phyloP scores from a whole-genome alignment of 495 filamentous ascomycete species.

The Aspergillus sclerotiicarbonarius region DNA sequence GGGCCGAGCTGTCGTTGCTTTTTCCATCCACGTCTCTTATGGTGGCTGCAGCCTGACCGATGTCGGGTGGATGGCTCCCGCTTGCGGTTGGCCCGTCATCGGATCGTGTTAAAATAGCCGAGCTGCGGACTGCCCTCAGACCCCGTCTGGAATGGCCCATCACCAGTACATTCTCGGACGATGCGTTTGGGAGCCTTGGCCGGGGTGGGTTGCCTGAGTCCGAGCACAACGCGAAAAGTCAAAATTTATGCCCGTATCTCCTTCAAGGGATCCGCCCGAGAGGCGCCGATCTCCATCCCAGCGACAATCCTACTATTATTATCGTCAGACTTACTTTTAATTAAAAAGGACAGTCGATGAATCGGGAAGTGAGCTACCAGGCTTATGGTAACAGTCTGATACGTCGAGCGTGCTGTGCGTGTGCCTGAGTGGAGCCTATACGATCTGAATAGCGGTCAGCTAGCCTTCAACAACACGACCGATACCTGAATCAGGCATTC shows the following conservation, averaged over 20 bases:
- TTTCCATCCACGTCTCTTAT: neutral
- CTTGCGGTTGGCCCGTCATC: neutral
- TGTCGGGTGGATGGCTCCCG: neutral
- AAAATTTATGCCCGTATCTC: neutral
- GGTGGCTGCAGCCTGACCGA: neutral
- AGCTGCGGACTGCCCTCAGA: neutral
- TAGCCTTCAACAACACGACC: neutral
- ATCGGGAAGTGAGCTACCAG: neutral
- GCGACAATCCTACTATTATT: neutral
- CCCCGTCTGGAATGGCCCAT: neutral
- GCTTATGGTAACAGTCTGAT: neutral
- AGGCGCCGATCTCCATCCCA: too few species aligned
- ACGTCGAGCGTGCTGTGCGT: neutral
- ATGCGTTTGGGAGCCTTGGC: neutral
- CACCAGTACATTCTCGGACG: neutral
- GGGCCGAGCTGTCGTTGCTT: neutral
- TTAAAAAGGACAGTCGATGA: neutral
- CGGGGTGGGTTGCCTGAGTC: neutral
- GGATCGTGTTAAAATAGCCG: neutral
- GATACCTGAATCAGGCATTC: constrained; percentile 1
- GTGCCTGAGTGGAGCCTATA: constrained; percentile 3
- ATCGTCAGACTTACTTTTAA: neutral
- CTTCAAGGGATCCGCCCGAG: neutral
- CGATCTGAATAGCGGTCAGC: neutral
- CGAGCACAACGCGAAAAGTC: neutral